Conservation (phyloP, 345 rosid species). For the Garcia nutans region DNA sequence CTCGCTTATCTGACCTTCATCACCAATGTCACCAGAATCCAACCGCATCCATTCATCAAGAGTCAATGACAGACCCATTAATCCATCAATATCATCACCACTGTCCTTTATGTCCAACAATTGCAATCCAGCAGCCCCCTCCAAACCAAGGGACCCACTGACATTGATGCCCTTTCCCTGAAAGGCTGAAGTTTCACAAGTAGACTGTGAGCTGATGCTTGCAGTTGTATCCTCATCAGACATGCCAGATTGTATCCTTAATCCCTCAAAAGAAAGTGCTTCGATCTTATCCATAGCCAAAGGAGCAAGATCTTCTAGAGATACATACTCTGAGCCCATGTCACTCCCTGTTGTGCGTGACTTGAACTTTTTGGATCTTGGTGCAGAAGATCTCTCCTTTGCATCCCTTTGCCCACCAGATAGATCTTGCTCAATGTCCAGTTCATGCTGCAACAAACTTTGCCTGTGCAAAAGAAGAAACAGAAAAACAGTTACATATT, state of each 20-base stretch:
- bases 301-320: conserved; percentile 95
- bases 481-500: conserved; percentile 15
- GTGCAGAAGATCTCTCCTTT: conserved; percentile 39
- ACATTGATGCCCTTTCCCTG: conserved; percentile 59
- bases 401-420: conserved; percentile 32
- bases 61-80: conserved; percentile 85
- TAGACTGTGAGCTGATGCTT: conserved; percentile 61
- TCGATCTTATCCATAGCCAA: conserved; percentile 97
- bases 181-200: conserved; percentile 72
- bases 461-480: conserved; percentile 46
- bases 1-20: conserved; percentile 76
- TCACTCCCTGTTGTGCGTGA: conserved; percentile 41
- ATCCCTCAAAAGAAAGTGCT: conserved; percentile 92
- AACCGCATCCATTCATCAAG: conserved; percentile 92
- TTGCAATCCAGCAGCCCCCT: conserved; percentile 87
- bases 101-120: conserved; percentile 63
- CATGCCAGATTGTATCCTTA: conserved; percentile 92
- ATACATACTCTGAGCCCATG: conserved; percentile 65
- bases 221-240: conserved; percentile 68
- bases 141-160: conserved; percentile 64
- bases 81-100: conserved; percentile 59
- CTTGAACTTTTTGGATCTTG: conserved; percentile 35
- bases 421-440: conserved; percentile 35
- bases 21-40: conserved; percentile 82
- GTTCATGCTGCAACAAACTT: conserved; percentile 39